Conservation (phyloP, 352 stramenopile genomes). For the Stramenopiles sp. region DNA sequence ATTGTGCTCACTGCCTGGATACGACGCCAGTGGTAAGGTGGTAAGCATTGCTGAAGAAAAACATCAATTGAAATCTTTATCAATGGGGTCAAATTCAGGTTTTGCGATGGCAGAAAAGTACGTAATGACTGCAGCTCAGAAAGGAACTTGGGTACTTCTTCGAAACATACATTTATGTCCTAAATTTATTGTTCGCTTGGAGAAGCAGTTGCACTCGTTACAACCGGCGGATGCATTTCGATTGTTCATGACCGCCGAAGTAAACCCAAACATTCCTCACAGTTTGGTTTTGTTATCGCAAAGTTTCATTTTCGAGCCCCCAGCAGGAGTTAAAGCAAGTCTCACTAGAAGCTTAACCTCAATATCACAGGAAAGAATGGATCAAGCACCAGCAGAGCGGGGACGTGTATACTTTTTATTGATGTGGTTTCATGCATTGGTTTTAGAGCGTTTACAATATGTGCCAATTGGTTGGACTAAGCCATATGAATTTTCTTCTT, state of each 20-base stretch:
- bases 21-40: slow-evolving; percentile 90
- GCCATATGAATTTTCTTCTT: slow-evolving; percentile 96
- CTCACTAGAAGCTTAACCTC: slow-evolving; percentile 82
- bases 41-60: slow-evolving; percentile 70
- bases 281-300: slow-evolving; percentile 86
- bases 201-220: slow-evolving; percentile 85
- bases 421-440: slow-evolving; percentile 90
- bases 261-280: slow-evolving; percentile 80
- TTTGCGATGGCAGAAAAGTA: slow-evolving; percentile 82
- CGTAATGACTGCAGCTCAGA: slow-evolving; percentile 76
- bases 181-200: slow-evolving; percentile 84
- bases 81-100: slow-evolving; percentile 92
- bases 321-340: slow-evolving; percentile 87
- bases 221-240: slow-evolving; percentile 47
- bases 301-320: slow-evolving; percentile 91
- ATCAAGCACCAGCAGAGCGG: slow-evolving; percentile 55
- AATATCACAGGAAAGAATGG: slow-evolving; percentile 70
- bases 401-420: slow-evolving; percentile 85
- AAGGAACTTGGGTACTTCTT: slow-evolving; percentile 90
- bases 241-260: slow-evolving; percentile 94
- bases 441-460: slow-evolving; percentile 93
- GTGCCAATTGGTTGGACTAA: slow-evolving; percentile 94
- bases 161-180: slow-evolving; percentile 97
- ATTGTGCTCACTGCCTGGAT: slow-evolving; percentile 85
- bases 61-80: slow-evolving; percentile 84